Evolutionary conservation across 169 alveolate genomes (phyloP), one percentile per base, ranked within the genome.

Genomic region (Toxoplasma gondii): DNA sequence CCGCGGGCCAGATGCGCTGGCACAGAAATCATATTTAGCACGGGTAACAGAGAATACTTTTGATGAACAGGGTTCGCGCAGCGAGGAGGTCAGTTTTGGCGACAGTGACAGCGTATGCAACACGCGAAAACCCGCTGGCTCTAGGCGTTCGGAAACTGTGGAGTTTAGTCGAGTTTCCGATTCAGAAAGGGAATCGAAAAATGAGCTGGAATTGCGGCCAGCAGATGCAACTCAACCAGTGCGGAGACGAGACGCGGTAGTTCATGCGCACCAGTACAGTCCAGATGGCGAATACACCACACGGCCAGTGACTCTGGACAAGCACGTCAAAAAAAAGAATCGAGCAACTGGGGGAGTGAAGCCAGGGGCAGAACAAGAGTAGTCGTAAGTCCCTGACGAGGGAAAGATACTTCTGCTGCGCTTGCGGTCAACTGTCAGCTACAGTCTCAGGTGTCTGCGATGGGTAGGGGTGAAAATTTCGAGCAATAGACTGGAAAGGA

Each of bases 181-280:
- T 69, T 69, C 81, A 17, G 81, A 24, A 69, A 24, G 36, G 34
- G 81, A 69, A 69, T n/a, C 41, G 81, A 2, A 69, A 9, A 69
- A 29, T 24, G n/a, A n/a, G 36, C 41, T n/a, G 81, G 41, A 69
- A 29, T 24, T 29, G 31, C 7, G 81, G 81, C 10, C 31, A n/a
- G 81, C 81, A 9, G 81, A 69, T 10, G 36, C 81, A 9, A 9
- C 12, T 29, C 31, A 69, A 69, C 5, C 58, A 49, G 58, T 49
- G 58, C 58, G 22, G 58, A 4, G 58, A 12, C 58, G 24, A 31
- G 74, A 31, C 17, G 49, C 84, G 2, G 44, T 31, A 17, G 84
- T 74, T 12, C 84, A 74, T 36, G 84, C 43, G 49, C 84, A 74
- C 84, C 84, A 74, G 84, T 74, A 74, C n/a, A 74, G 44, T n/a